Conservation (phyloP, 306 rosid genomes). For the Benincasa hispida region DNA sequence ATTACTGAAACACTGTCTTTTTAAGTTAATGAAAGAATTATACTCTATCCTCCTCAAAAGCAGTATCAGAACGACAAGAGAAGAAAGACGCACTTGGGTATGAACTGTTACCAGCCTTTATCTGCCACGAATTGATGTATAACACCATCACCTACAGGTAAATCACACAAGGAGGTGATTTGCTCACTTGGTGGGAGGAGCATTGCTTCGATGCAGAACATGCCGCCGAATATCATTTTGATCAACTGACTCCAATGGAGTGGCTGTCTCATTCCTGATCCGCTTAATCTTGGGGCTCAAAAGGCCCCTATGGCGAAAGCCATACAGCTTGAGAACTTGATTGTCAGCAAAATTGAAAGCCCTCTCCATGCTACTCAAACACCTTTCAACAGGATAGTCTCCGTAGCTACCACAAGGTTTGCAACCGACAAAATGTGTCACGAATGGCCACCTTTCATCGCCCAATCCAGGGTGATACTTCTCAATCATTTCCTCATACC, state of each 20-base stretch:
- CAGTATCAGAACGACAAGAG: conserved; percentile 18
- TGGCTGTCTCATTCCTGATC: conserved; percentile 71
- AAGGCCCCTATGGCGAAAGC: conserved; percentile 81
- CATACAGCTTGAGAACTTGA: conserved; percentile 82
- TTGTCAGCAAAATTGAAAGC: conserved; percentile 96
- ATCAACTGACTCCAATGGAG: conserved; percentile 68
- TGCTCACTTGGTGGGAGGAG: conserved; percentile 37
- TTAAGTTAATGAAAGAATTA: conserved; percentile 41
- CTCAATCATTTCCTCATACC: conserved; percentile 94
- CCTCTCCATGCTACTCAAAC: conserved; percentile 94
- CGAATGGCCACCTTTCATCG: conserved; percentile 99
- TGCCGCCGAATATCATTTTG: conserved; percentile 69
- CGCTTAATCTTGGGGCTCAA: conserved; percentile 92
- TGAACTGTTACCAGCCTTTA: conserved; percentile 6
- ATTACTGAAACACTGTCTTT: conserved; percentile 1
- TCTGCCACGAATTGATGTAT: conserved; percentile 8
- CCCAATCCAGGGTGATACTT: conserved; percentile 94
- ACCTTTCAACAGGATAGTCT: conserved; percentile 88
- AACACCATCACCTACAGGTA: conserved; percentile 28
- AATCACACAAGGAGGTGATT: neutral
- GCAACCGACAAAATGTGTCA: conserved; percentile 95
- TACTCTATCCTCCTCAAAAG: conserved; percentile 33
- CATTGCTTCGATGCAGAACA: conserved; percentile 17
- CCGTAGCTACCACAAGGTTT: conserved; percentile 99
- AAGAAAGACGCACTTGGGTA: neutral